A percentile compares a stretch with the other conserved stretches of the same genome.
phyloP scores from a whole-genome alignment of 768 basidiomycete species.

The Mycena haematopus region DNA sequence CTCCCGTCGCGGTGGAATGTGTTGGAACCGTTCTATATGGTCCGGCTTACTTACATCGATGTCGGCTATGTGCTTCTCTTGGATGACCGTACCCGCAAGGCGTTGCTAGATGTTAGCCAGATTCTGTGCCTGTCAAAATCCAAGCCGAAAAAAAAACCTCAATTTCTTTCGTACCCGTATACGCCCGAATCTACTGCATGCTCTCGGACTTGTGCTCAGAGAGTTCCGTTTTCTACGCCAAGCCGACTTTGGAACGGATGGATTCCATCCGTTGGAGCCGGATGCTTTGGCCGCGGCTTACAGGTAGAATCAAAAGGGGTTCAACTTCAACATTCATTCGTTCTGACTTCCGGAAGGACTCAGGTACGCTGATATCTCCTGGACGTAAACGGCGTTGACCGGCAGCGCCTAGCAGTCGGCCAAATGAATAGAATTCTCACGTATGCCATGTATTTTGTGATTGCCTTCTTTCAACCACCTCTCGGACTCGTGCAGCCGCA shows the following conservation, averaged over 20 bases:
- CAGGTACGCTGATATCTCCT: constrained; percentile 18
- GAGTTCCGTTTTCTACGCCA: background rate
- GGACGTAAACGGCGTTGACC: constrained; percentile 7
- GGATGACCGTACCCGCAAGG: background rate
- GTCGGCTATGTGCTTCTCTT: background rate
- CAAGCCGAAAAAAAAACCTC: background rate
- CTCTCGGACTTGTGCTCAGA: no score
- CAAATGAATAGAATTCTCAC: constrained; percentile 14
- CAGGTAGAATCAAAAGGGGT: background rate
- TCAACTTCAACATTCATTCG: constrained; percentile 7
- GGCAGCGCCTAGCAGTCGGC: background rate
- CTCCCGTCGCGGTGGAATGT: no score
- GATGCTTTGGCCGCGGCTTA: background rate
- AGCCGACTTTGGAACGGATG: background rate
- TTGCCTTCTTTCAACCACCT: background rate
- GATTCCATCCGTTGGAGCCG: background rate
- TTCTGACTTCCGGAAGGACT: constrained; percentile 15
- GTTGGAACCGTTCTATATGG: background rate
- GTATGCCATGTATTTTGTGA: constrained; percentile 23
- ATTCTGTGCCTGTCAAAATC: background rate
- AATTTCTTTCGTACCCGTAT: no score
- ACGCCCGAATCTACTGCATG: no score
- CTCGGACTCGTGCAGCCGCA: background rate
- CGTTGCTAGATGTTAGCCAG: no score
- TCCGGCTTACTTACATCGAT: background rate